These are phyloP conservation scores for Phlegmacium glaucopus DNA, from an alignment of 768 basidiomycete species.

Conservation along the genomic window DNA sequence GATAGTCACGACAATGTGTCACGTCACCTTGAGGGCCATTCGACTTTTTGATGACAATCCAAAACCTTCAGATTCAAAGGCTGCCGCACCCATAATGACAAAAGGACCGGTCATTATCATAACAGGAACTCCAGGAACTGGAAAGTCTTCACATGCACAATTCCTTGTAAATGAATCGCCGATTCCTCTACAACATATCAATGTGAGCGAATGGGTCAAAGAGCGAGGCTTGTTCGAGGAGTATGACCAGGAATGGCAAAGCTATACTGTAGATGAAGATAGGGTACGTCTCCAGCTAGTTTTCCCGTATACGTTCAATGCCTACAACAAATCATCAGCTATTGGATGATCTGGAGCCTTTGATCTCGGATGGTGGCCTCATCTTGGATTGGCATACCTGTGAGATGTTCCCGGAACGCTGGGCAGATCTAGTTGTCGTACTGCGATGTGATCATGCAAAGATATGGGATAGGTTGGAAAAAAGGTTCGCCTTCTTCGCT, in stretches of 20 bases:
- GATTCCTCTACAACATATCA: slow-evolving; percentile 73
- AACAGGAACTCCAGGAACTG: slow-evolving; percentile 93
- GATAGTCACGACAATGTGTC: slow-evolving; percentile 2
- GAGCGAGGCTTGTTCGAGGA: slow-evolving; percentile 75
- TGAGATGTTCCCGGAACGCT: slow-evolving; percentile 91
- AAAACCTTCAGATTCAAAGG: slow-evolving; percentile 7
- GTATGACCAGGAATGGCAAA: slow-evolving; percentile 94
- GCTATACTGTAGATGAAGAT: slow-evolving; percentile 93
- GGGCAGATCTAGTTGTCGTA: slow-evolving; percentile 94
- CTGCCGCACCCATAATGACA: slow-evolving; percentile 8
- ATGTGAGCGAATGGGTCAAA: slow-evolving; percentile 89
- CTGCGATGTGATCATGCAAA: slow-evolving; percentile 83
- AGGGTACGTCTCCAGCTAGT: slow-evolving; percentile 52
- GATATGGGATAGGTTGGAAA: slow-evolving; percentile 89
- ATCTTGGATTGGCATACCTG: slow-evolving; percentile 96
- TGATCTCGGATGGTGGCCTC: slow-evolving; percentile 66
- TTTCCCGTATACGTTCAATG: neutral
- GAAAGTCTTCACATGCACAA: slow-evolving; percentile 91
- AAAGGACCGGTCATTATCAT: slow-evolving; percentile 71
- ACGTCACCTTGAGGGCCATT: no score
- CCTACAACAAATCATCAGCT: slow-evolving; percentile 44
- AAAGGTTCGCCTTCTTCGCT: slow-evolving; percentile 53
- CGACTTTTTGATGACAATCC: no score
- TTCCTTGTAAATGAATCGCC: slow-evolving; percentile 74
- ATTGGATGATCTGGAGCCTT: slow-evolving; percentile 81